phyloP scores from a whole-genome alignment of 345 rosid species.

The Bruguiera parviflora region DNA sequence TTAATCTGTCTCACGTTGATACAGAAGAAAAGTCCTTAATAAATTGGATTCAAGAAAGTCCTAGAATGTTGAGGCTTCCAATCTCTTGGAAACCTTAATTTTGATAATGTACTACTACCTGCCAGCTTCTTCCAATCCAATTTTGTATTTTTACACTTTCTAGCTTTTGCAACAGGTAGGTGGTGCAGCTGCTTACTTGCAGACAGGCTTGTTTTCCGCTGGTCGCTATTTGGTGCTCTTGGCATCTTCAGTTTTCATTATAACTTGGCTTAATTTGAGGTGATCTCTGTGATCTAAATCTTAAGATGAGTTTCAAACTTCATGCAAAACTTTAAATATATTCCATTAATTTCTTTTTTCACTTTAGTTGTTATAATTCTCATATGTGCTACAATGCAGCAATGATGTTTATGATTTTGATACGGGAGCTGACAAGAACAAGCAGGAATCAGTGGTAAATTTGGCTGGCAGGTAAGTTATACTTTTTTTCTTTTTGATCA shows the following conservation, averaged over 20 bases:
- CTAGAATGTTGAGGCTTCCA: too few species aligned
- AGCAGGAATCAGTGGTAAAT: slow-evolving; percentile 86
- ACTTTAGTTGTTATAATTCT: slow-evolving; percentile 8
- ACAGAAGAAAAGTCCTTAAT: background rate
- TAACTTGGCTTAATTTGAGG: slow-evolving; percentile 91
- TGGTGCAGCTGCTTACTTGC: slow-evolving; percentile 69
- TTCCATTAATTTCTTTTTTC: too few species aligned
- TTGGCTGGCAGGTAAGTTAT: slow-evolving; percentile 64
- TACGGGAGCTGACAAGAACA: slow-evolving; percentile 89
- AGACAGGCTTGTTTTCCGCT: slow-evolving; percentile 55
- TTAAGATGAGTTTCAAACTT: background rate
- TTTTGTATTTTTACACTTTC: background rate
- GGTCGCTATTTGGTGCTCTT: slow-evolving; percentile 56
- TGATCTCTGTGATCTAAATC: slow-evolving; percentile 15
- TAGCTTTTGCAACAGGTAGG: slow-evolving; percentile 54
- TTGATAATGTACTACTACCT: too few species aligned
- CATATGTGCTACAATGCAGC: slow-evolving; percentile 46
- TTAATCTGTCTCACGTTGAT: background rate
- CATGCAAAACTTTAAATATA: background rate
- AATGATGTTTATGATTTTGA: slow-evolving; percentile 95
- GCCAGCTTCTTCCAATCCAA: too few species aligned
- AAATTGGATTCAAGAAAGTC: background rate
- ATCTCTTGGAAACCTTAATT: too few species aligned
- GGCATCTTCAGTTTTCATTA: slow-evolving; percentile 69
- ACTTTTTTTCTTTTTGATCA: slow-evolving; percentile 14